A percentile compares a stretch with the other conserved stretches of the same genome.
Evolutionary conservation across 1,284 basidiomycete genomes (phyloP).

Genomic region (Cryptococcus sp.): DNA sequence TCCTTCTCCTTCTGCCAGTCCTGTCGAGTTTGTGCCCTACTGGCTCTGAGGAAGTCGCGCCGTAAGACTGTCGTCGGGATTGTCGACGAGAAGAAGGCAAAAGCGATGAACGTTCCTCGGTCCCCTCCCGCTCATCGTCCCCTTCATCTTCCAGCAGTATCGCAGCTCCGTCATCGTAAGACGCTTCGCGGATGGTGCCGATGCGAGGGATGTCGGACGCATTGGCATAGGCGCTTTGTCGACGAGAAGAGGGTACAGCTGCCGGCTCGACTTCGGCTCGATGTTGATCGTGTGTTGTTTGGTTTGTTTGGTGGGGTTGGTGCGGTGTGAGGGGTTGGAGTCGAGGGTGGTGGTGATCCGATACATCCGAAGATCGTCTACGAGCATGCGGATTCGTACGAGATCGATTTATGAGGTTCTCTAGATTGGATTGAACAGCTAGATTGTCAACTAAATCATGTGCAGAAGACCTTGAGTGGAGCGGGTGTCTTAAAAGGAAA

Average conservation of each 20-base stretch:
- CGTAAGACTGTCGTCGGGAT: conserved; percentile 17
- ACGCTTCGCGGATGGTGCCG: conserved; percentile 27
- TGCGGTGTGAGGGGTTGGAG: background rate
- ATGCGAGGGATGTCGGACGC: conserved; percentile 11
- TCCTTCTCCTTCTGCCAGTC: conserved; percentile 3
- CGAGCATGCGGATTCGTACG: conserved; percentile 25
- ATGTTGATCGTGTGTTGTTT: background rate
- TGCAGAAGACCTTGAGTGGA: background rate
- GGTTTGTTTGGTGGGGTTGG: background rate
- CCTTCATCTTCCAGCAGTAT: conserved; percentile 30
- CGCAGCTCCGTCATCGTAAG: conserved; percentile 25
- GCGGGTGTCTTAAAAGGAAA: background rate
- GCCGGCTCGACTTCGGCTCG: background rate
- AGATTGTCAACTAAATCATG: conserved; percentile 25
- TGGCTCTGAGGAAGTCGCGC: conserved; percentile 21
- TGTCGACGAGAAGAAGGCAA: conserved; percentile 8
- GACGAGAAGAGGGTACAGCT: background rate
- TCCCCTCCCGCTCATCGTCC: conserved; percentile 7
- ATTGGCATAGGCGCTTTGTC: background rate
- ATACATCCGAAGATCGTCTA: conserved; percentile 16
- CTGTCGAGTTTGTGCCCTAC: conserved; percentile 7
- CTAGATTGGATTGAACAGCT: conserved; percentile 44
- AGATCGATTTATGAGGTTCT: conserved; percentile 39
- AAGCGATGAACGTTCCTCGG: conserved; percentile 10
- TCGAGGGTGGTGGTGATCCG: conserved; percentile 8